Evolutionary conservation across 75 land plant genomes (phyloP).

Genomic region (Gnetum montanum): DNA sequence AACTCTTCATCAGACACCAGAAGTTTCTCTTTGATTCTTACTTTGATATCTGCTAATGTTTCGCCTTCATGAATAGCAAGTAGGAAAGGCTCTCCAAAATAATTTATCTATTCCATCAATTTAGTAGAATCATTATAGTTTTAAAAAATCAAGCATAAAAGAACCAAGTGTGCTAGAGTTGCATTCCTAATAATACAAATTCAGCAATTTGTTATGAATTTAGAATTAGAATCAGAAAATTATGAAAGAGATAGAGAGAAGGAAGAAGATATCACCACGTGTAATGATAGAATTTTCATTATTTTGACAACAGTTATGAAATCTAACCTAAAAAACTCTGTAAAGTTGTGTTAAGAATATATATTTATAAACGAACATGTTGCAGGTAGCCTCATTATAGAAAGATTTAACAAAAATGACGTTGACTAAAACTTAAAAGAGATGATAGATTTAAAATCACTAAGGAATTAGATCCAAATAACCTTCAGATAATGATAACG

Average conservation of each 20-base stretch:
- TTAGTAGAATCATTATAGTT: background rate
- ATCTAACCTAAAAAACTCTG: too few relatives aligned
- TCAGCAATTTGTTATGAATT: background rate
- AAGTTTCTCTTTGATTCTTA: conserved; percentile 75
- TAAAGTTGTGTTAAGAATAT: too few relatives aligned
- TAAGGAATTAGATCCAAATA: too few relatives aligned
- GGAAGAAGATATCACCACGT: too few relatives aligned
- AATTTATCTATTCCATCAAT: conserved; percentile 61
- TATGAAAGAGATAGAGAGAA: background rate
- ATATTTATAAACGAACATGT: too few relatives aligned
- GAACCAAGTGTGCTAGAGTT: background rate
- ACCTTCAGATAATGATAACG: too few relatives aligned
- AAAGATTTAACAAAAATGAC: too few relatives aligned
- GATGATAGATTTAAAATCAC: too few relatives aligned
- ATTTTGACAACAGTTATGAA: too few relatives aligned
- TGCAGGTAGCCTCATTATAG: too few relatives aligned
- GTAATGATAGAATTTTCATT: too few relatives aligned
- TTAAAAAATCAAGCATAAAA: background rate
- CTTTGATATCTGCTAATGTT: conserved; percentile 77
- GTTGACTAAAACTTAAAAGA: too few relatives aligned
- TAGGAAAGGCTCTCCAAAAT: conserved; percentile 99
- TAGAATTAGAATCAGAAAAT: background rate
- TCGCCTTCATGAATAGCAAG: conserved; percentile 81
- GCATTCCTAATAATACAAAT: background rate
- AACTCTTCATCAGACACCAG: conserved; percentile 96